These are phyloP conservation scores for Emmonsia crescens DNA, from an alignment of 2,329 filamentous ascomycete genomes.

Conservation along the genomic window DNA sequence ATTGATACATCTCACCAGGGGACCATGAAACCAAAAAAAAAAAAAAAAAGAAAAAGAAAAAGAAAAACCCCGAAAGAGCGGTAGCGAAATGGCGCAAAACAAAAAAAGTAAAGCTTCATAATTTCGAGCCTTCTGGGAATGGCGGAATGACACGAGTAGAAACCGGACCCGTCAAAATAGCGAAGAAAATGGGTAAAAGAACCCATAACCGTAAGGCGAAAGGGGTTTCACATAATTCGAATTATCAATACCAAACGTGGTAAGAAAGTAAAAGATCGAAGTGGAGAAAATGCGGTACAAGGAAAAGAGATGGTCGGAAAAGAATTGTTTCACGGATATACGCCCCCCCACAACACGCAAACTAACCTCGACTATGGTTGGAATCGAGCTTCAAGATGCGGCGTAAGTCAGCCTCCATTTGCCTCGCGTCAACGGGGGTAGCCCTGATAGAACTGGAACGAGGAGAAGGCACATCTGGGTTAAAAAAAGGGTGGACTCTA, in stretches of 20 bases:
- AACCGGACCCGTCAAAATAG: neutral
- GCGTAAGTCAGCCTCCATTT: constrained; percentile 39
- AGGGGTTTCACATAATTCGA: neutral
- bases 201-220: neutral
- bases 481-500: constrained; percentile 4
- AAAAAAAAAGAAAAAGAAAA: neutral
- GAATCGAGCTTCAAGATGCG: constrained; percentile 37
- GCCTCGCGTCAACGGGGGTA: constrained; percentile 29
- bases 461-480: constrained; percentile 18
- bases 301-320: neutral
- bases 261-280: neutral
- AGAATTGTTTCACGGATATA: neutral
- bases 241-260: neutral
- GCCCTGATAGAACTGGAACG: constrained; percentile 15
- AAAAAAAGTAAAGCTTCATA: neutral
- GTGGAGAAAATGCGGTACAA: neutral
- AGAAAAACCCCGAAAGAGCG: neutral
- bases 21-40: neutral
- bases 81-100: neutral
- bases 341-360: neutral
- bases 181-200: neutral
- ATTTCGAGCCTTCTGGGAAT: neutral
- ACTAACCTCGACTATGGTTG: constrained; percentile 15
- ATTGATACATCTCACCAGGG: neutral
- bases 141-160: neutral